Conservation (phyloP, 208 protist genomes). For the Crithidia mellificae region DNA sequence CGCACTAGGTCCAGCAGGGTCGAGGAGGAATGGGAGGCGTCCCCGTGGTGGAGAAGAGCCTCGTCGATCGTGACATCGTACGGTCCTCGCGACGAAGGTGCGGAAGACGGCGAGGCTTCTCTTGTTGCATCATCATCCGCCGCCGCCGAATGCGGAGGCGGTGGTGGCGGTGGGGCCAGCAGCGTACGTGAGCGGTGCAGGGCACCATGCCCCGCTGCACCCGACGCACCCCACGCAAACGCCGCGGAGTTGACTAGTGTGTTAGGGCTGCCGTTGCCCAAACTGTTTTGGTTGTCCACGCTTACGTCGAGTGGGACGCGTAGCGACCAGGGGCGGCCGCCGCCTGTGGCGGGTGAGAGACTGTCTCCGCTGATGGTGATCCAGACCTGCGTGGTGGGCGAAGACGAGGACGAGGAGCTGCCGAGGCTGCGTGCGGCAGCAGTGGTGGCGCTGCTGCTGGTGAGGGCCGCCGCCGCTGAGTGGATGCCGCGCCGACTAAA, state of each 20-base stretch:
- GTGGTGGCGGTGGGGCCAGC: constrained; percentile 2
- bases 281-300: not conserved
- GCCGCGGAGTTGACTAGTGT: not conserved
- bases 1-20: constrained; percentile 50
- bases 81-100: constrained; percentile 7
- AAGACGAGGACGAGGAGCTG: not conserved
- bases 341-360: not conserved
- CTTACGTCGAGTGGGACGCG: constrained; percentile 19
- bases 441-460: not conserved
- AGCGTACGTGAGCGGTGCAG: constrained; percentile 16
- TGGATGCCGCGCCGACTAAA: constrained; percentile 21
- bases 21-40: not conserved
- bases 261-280: no score
- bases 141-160: not conserved
- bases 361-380: constrained; percentile 10
- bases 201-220: not conserved
- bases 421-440: not conserved
- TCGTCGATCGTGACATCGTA: constrained; percentile 36
- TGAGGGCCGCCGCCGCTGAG: constrained; percentile 1
- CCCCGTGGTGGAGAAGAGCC: constrained; percentile 11
- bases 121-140: not conserved
- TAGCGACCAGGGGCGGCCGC: constrained; percentile 11
- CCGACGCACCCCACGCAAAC: not conserved
- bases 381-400: constrained; percentile 12
- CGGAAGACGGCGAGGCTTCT: not conserved